phyloP scores from a whole-genome alignment of 2,329 filamentous ascomycete species.

The Colletotrichum limetticola region DNA sequence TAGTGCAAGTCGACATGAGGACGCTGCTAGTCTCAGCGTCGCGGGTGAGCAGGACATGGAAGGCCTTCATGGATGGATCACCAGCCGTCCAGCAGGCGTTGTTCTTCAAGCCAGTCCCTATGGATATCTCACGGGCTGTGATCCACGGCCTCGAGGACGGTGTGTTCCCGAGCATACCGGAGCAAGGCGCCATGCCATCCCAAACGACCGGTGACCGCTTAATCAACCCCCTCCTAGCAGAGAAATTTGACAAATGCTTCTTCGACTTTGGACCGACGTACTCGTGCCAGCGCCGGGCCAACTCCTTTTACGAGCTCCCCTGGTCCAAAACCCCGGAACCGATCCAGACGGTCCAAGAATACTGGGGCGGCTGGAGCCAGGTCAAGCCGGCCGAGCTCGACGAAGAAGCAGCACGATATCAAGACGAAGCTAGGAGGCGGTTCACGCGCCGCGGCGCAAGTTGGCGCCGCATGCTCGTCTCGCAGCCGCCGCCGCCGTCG shows the following conservation, averaged over 20 bases:
- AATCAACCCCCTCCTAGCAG: slow-evolving; percentile 29
- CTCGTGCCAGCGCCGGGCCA: slow-evolving; percentile 18
- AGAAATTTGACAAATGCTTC: slow-evolving; percentile 31
- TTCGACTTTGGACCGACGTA: slow-evolving; percentile 32
- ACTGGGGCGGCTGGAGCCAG: slow-evolving; percentile 27
- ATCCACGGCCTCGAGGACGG: not conserved
- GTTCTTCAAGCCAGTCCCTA: slow-evolving; percentile 18
- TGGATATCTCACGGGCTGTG: not conserved
- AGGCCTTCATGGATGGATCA: slow-evolving; percentile 5
- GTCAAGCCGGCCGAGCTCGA: not conserved
- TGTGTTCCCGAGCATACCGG: not conserved
- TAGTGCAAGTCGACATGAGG: slow-evolving; percentile 40
- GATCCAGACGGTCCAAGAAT: not conserved
- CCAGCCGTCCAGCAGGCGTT: slow-evolving; percentile 16
- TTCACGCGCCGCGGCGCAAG: slow-evolving; percentile 35
- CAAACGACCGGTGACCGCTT: not conserved
- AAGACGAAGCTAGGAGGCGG: not conserved
- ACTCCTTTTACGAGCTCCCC: slow-evolving; percentile 31
- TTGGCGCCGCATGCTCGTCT: slow-evolving; percentile 39
- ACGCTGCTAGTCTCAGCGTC: slow-evolving; percentile 40
- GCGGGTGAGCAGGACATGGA: slow-evolving; percentile 41
- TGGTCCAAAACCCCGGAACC: slow-evolving; percentile 1
- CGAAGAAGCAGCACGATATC: not conserved
- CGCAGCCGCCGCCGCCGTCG: slow-evolving; percentile 34
- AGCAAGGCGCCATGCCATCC: not conserved